These are phyloP conservation scores for Apodospora peruviana DNA, from an alignment of 495 filamentous ascomycete species.

Conservation along the genomic window DNA sequence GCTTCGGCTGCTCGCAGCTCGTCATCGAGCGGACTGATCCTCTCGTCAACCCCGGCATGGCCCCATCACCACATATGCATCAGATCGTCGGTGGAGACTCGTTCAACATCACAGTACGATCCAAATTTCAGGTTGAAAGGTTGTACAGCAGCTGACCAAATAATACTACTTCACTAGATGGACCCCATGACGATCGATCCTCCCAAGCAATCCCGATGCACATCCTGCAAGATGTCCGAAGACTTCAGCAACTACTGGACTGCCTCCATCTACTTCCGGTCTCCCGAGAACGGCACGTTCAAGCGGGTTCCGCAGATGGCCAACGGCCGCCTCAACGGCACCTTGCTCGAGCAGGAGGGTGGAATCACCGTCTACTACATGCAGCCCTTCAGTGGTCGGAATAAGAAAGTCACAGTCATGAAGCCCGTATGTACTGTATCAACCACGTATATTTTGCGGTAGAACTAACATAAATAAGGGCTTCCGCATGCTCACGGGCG, in stretches of 20 bases:
- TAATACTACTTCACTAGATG: constrained; percentile 13
- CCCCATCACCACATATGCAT: constrained; percentile 33
- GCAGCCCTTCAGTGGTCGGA: constrained; percentile 22
- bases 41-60: constrained; percentile 29
- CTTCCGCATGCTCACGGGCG: constrained; percentile 49
- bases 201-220: constrained; percentile 25
- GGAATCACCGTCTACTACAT: constrained; percentile 42
- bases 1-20: constrained; percentile 36
- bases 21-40: constrained; percentile 33
- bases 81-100: constrained; percentile 35
- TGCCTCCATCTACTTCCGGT: constrained; percentile 39
- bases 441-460: background rate
- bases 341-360: constrained; percentile 19
- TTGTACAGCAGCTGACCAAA: background rate
- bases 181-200: constrained; percentile 35
- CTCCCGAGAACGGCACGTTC: constrained; percentile 37
- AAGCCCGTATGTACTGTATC: constrained; percentile 24
- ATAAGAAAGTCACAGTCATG: constrained; percentile 36
- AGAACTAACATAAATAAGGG: constrained; percentile 24
- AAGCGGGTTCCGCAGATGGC: constrained; percentile 29
- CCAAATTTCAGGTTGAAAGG: background rate
- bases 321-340: constrained; percentile 33
- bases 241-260: constrained; percentile 31
- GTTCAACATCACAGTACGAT: constrained; percentile 19
- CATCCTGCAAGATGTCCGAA: constrained; percentile 13